phyloP scores from a whole-genome alignment of 176 grass and related monocot genomes.

The Tillandsia leiboldiana region DNA sequence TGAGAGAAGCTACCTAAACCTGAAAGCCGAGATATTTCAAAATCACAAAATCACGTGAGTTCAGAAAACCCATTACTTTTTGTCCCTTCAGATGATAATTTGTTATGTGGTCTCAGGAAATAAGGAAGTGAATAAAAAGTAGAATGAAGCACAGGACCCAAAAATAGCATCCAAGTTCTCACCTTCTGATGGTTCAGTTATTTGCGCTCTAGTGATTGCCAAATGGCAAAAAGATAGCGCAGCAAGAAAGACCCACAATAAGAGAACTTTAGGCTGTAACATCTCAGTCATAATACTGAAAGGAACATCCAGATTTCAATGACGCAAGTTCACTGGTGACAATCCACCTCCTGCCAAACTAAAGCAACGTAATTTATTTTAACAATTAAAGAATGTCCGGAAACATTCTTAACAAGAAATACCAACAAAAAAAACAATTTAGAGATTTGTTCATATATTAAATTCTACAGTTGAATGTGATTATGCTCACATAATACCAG shows the following conservation, averaged over 20 bases:
- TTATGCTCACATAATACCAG: too few species aligned
- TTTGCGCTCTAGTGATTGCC: conserved; percentile 30
- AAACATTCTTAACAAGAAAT: too few species aligned
- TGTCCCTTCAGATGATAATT: not conserved
- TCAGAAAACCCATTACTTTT: not conserved
- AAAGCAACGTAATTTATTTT: not conserved
- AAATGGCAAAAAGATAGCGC: conserved; percentile 24
- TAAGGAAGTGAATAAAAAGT: not conserved
- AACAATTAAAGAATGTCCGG: not conserved
- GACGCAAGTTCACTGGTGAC: conserved; percentile 1
- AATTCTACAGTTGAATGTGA: too few species aligned
- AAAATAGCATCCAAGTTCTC: conserved; percentile 12
- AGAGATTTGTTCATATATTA: too few species aligned
- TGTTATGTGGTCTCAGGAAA: not conserved
- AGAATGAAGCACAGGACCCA: not conserved
- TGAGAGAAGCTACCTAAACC: not conserved
- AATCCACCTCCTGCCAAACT: conserved; percentile 21
- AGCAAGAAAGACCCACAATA: conserved; percentile 17
- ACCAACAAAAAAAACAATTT: too few species aligned
- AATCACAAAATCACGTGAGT: not conserved
- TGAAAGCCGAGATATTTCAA: not conserved
- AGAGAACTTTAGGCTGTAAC: conserved; percentile 3
- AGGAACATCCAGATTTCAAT: conserved; percentile 8
- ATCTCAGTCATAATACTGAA: conserved; percentile 8
- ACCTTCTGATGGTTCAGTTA: conserved; percentile 81